A percentile compares a stretch with the other conserved stretches of the same genome.
phyloP scores from a whole-genome alignment of 345 rosid species.

The Pistacia integerrima region DNA sequence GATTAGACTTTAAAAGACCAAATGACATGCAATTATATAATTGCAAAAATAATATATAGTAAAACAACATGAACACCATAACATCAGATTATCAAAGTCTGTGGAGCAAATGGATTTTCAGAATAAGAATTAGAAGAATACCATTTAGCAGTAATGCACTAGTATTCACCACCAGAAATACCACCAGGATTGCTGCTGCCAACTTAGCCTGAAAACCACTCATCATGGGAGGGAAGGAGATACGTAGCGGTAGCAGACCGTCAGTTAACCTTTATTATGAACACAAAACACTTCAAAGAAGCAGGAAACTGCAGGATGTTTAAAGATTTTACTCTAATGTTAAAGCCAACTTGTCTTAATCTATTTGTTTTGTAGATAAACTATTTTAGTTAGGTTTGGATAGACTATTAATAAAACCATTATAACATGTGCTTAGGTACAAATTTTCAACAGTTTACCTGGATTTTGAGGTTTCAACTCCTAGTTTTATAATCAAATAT shows the following conservation, averaged over 20 bases:
- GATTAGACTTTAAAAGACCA: no score
- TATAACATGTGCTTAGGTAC: not conserved
- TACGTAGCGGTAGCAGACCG: not conserved
- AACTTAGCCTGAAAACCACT: not conserved
- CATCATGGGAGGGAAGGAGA: not conserved
- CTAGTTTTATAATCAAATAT: not conserved
- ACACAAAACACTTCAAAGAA: not conserved
- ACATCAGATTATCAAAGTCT: not conserved
- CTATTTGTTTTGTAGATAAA: not conserved
- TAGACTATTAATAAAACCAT: not conserved
- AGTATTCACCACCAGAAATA: not conserved
- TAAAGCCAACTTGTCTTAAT: not conserved
- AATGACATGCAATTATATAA: no score
- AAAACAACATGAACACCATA: no score
- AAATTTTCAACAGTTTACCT: conserved; percentile 10
- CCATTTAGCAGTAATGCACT: not conserved
- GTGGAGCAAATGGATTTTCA: no score
- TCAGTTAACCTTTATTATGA: not conserved
- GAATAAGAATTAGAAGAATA: not conserved
- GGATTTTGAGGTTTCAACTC: not conserved
- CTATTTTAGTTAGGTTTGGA: not conserved
- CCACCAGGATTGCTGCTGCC: not conserved
- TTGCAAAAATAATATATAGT: no score
- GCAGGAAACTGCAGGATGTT: not conserved
- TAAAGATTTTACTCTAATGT: not conserved